Conservation (phyloP, 129 eudicot species). For the Artemisia argyi region DNA sequence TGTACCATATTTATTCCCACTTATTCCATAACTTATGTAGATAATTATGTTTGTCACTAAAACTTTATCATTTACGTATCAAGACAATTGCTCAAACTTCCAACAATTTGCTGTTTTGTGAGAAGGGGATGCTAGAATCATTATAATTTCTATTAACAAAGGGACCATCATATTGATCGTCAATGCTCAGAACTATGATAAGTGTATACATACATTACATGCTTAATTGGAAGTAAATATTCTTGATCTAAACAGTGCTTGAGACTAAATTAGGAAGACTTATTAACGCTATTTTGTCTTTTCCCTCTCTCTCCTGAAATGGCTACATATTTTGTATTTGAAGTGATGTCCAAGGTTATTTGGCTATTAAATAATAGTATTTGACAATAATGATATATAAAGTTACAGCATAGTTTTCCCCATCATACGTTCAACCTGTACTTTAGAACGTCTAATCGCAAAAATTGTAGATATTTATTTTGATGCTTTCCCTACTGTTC, state of each 20-base stretch:
- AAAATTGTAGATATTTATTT: not conserved
- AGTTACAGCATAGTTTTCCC: not conserved
- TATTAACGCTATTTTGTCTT: not conserved
- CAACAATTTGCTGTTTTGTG: constrained; percentile 9
- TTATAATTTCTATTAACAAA: not conserved
- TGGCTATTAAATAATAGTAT: not conserved
- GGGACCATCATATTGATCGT: not conserved
- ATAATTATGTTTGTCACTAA: not conserved
- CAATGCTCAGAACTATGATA: constrained; percentile 7
- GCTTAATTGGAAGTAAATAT: not conserved
- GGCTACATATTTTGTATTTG: not conserved
- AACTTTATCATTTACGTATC: not conserved
- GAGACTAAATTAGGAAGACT: not conserved
- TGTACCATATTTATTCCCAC: too few species aligned
- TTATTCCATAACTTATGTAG: too few species aligned
- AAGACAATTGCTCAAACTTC: not conserved
- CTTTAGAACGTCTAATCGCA: not conserved
- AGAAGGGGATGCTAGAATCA: constrained; percentile 6
- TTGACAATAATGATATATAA: not conserved
- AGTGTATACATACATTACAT: constrained; percentile 1
- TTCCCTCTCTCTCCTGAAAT: not conserved
- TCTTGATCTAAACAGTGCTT: constrained; percentile 3
- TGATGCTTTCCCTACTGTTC: not conserved
- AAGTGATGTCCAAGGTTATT: not conserved
- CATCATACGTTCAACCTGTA: constrained; percentile 15